A percentile compares a stretch with the other conserved stretches of the same genome.
Evolutionary conservation across 2,329 filamentous ascomycete genomes (phyloP).

Genomic region (Aurifilum marmelostoma): DNA sequence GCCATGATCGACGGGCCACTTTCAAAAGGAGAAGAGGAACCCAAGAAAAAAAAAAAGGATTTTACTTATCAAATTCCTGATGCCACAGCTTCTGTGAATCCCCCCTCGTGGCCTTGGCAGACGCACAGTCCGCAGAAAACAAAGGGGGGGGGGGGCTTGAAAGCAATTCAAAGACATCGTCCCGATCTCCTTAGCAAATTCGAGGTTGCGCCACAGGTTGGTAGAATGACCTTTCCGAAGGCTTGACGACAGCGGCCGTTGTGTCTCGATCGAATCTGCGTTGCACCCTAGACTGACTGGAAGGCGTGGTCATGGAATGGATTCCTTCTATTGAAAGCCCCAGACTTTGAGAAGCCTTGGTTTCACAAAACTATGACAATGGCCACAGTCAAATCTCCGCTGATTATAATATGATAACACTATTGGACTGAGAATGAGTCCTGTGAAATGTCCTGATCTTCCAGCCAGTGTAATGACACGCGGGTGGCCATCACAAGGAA

Average conservation of each 20-base stretch:
- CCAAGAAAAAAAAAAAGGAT: no score
- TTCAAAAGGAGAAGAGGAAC: no score
- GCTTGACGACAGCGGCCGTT: no score
- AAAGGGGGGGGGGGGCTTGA: neutral
- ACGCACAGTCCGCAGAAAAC: neutral
- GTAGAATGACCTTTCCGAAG: neutral
- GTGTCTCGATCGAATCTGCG: neutral
- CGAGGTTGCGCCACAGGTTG: neutral
- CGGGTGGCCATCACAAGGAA: neutral
- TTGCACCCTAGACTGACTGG: neutral
- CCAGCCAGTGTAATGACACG: neutral
- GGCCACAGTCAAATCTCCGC: neutral
- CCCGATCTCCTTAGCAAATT: neutral
- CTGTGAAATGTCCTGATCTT: neutral
- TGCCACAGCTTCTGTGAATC: neutral
- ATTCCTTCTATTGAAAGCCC: neutral
- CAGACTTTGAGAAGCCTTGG: neutral
- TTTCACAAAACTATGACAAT: neutral
- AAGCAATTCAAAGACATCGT: neutral
- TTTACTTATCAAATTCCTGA: no score
- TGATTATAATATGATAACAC: neutral
- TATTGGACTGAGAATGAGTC: neutral
- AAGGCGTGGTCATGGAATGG: neutral
- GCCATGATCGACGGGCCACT: neutral
- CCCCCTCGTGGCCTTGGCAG: no score